Evolutionary conservation across 371 early-diverging fungal genomes (phyloP), one percentile per base, ranked within the genome.

Genomic region (Mortierella sp.): DNA sequence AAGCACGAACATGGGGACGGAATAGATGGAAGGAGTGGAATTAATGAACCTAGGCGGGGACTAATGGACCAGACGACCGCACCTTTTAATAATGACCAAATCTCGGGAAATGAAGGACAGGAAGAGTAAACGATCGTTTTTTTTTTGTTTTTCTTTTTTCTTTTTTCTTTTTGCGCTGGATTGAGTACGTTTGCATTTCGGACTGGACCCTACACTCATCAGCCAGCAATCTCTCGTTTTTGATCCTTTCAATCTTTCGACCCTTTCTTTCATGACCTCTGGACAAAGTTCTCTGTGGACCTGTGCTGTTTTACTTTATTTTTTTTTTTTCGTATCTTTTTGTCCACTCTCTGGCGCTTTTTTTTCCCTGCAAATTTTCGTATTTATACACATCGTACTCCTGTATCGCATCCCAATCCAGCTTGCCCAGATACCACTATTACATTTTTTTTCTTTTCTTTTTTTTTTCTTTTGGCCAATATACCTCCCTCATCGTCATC

Each of bases 391-490:
- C 45, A 22, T 15, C 16, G 41, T 62, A 10, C 43, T 24, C 24
- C 28, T 45, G 9, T 21, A 40, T 21, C 24, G 24, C 62, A 41
- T 62, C 7, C 47, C 43, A 40, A n/a, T 21, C 33, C 38, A 8
- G 38, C 41, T 16, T 10, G 15, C n/a, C 52, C 52, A 33, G 22
- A 48, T 53, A 53, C 55, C 55, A 53, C 36, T 24, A 38, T 40
- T 19, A 59, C 5, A 40, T 36, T 22, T 45, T 38, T 45, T 38
- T 45, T 55, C 21, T 38, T 28, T 53, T 45, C 21, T 32, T 10
- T 32, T 63, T 32, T 32, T 48, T 32, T 11, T 50, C 15, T 53
- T 58, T 50, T 64, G 55, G 52, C 65, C 65, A 53, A 64, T 64
- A 64, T 64, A 53, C 63, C 63, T 62, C 22, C 45, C 38, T n/a